Base-by-base conservation (phyloP, 75 land plant species). In the Pseudotsuga menziesii region DNA sequence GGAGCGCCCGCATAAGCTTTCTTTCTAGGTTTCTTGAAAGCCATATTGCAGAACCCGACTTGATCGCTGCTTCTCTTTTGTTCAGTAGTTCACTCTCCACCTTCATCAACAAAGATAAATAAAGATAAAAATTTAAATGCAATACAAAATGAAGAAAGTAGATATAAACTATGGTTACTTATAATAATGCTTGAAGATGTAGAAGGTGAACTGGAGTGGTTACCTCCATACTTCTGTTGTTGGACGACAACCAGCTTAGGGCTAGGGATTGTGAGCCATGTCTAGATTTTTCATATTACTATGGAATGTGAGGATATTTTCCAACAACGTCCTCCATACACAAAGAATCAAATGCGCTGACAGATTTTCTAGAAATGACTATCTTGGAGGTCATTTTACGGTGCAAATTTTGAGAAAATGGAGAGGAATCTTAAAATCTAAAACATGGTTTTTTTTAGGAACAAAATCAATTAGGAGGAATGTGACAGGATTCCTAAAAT, bases 1-100 rank as follows among this genome's bases (percentile, higher is more conserved):
- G 75, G 75, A 69, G 48, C 54, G 54, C 58, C 23, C 2, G 19
- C 44, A 5, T 58, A 73, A 56, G 58, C 56, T 29, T 73, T 58
- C 14, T 58, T 54, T 73, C 27, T 73, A 73, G 75, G 57, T 23
- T 73, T 73, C 75, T 73, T 73, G 56, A 56, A 73, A 73, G 75
- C 1, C 9, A 2, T 56, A 56, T 73, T 73, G 58, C 19, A 23
- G 9, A 73, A 36, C 57, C 57, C 75, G 14, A 35, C 58, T 56
- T 73, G 75, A 22, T 73, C 75, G 32, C 75, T 27, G 57, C 6
- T 55, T 73, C 75, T 73, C 54, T 73, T 73, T 25, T 73, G 75
- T 56, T 73, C 75, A 3, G 75, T 73, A 0, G 56, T 73, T 58
- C 75, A 73, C 13, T 73, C 75, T 55, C 58, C 75, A 44, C 72